Evolutionary conservation across 1,139 yeast species (phyloP).

Genomic region (Geotrichum restrictum): DNA sequence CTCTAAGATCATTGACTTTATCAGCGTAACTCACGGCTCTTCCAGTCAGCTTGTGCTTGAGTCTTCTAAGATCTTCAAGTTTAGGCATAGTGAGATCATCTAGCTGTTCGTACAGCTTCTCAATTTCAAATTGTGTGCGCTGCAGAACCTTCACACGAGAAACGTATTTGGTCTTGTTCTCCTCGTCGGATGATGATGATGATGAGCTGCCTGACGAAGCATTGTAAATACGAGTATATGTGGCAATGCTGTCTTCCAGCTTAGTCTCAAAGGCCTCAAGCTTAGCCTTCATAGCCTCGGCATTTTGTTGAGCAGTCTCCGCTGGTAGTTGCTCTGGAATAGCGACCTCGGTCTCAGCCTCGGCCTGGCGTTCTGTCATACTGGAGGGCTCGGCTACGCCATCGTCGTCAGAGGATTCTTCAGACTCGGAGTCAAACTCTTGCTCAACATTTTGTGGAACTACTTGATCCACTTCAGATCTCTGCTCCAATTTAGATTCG

Average conservation of each 20-base stretch:
- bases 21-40: conserved; percentile 17
- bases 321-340: not conserved
- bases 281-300: not conserved
- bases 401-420: not conserved
- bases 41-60: conserved; percentile 17
- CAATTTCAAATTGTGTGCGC: conserved; percentile 14
- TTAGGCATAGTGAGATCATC: conserved; percentile 3
- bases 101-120: conserved; percentile 13
- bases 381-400: not conserved
- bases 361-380: not conserved
- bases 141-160: conserved; percentile 17
- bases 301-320: not conserved
- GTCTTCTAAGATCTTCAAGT: conserved; percentile 1
- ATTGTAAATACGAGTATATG: conserved; percentile 2
- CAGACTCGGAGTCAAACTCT: not conserved
- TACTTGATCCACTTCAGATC: not conserved
- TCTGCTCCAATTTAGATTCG: not conserved
- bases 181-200: not conserved
- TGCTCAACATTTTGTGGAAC: not conserved
- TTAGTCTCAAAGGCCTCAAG: not conserved
- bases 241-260: conserved; percentile 6
- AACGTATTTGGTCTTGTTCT: not conserved
- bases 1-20: conserved; percentile 10
- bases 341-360: not conserved
- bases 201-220: not conserved